Conservation (phyloP, 805 yeast species). For the Suhomyces sp. region DNA sequence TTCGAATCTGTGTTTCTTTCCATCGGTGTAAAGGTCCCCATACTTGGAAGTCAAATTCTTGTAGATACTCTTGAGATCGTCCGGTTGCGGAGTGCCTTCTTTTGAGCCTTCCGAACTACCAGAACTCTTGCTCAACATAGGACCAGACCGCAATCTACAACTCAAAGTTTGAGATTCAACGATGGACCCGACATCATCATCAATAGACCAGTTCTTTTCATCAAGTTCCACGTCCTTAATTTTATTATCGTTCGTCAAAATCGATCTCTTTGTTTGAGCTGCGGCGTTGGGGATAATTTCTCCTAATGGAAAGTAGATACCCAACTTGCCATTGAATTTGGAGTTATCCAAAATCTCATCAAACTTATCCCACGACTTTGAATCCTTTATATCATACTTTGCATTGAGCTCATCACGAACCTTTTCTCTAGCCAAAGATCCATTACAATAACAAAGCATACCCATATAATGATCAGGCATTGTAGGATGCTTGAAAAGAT, state of each 20-base stretch:
- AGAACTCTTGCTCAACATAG: conserved; percentile 52
- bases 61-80: conserved; percentile 17
- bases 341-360: conserved; percentile 48
- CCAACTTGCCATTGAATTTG: conserved; percentile 50
- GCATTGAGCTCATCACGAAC: conserved; percentile 63
- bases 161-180: conserved; percentile 86
- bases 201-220: conserved; percentile 42
- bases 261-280: conserved; percentile 59
- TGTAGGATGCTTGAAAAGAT: conserved; percentile 84
- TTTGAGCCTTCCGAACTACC: conserved; percentile 1
- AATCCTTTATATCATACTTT: conserved; percentile 31
- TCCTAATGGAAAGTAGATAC: conserved; percentile 84
- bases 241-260: conserved; percentile 32
- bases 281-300: conserved; percentile 85
- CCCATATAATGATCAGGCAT: conserved; percentile 80
- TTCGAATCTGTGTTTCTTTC: conserved; percentile 42
- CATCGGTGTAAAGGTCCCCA: conserved; percentile 50
- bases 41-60: conserved; percentile 29
- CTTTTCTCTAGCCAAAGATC: conserved; percentile 80
- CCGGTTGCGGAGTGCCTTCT: conserved; percentile 4
- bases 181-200: conserved; percentile 69
- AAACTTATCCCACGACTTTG: conserved; percentile 63
- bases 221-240: conserved; percentile 21
- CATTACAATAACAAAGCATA: conserved; percentile 92
- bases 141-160: conserved; percentile 77